Base-by-base conservation (phyloP, 306 rosid genomes). In the Cicer cuneatum region DNA sequence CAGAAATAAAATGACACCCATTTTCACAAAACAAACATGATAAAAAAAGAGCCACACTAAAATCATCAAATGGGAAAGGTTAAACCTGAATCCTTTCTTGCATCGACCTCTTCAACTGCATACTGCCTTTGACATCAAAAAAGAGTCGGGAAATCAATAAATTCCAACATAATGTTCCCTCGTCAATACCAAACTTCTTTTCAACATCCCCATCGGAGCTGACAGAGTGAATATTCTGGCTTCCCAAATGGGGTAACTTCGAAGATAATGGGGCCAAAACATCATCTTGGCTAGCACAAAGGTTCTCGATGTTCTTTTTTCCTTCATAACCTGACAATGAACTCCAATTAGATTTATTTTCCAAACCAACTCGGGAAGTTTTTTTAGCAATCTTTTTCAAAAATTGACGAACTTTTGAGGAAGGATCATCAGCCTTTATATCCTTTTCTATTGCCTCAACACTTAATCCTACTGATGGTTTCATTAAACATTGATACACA, bases 151-250 rank as follows among this genome's bases (percentile, higher is more conserved):
- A 88, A 67, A 94, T 82, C 76, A 94, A 79, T 84, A 94, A 82
- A 84, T 92, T 94, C 96, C 84, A 90, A 66, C 90, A 88, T 46
- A 92, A 83, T 45, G 97, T 84, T 66, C 93, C 97, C 76, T 91
- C 99, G 76, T 94, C 95, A 71, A 82, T 78, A 49, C 87, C 78
- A 75, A 77, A 74, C 84, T 83, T 92, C 58, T 92, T 94, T 14
- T 85, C 89, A 46, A 71, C 60, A 49, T 89, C 90, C 9, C 65
- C 75, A 37, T 80, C 89, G 15, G 88, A 82, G 66, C 58, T 64
- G 74, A 73, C 64, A 69, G 89, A 81, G 42, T 49, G 53, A 70
- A 53, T 73, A 79, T 77, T 74, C 63, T 81, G 89, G 76, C 90
- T 90, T 69, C 66, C 85, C 57, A 88, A 82, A 67, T 51, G 53